phyloP scores from a whole-genome alignment of 2,329 filamentous ascomycete genomes.

The Xylariomycetidae sp. region DNA sequence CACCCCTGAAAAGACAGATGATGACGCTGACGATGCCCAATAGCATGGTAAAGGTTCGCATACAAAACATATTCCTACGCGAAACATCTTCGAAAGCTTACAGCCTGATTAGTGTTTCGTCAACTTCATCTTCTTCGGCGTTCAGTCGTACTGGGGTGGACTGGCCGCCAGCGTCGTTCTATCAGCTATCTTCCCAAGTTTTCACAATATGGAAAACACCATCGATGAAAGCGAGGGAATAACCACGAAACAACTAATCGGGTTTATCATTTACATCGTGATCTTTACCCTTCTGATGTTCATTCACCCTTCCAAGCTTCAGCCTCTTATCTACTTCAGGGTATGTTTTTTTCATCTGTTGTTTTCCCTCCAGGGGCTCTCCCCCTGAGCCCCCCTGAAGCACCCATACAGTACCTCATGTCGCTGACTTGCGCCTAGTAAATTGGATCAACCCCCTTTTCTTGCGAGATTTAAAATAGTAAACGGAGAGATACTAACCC shows the following conservation, averaged over 20 bases:
- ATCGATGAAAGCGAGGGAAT: conserved; percentile 27
- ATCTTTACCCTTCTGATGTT: conserved; percentile 13
- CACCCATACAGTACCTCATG: no score
- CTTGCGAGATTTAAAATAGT: no score
- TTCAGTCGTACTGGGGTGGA: conserved; percentile 26
- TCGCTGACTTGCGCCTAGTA: no score
- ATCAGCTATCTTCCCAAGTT: conserved; percentile 28
- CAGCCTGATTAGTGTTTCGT: conserved; percentile 15
- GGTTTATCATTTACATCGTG: conserved; percentile 32
- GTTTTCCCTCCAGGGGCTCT: no score
- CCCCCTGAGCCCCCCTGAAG: no score
- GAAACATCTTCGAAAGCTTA: no score
- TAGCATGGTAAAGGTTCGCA: not conserved
- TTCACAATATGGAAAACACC: conserved; percentile 29
- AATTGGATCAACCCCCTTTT: no score
- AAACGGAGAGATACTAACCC: no score
- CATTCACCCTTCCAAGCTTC: conserved; percentile 3
- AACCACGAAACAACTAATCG: conserved; percentile 30
- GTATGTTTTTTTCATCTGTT: no score
- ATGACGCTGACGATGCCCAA: no score
- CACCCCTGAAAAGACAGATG: no score
- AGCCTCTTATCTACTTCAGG: not conserved
- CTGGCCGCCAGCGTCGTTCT: conserved; percentile 28
- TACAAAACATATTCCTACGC: no score
- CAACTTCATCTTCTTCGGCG: conserved; percentile 18